Conservation (phyloP, 225 moss, liverwort and hornwort genomes). For the Polytrichum formosum region DNA sequence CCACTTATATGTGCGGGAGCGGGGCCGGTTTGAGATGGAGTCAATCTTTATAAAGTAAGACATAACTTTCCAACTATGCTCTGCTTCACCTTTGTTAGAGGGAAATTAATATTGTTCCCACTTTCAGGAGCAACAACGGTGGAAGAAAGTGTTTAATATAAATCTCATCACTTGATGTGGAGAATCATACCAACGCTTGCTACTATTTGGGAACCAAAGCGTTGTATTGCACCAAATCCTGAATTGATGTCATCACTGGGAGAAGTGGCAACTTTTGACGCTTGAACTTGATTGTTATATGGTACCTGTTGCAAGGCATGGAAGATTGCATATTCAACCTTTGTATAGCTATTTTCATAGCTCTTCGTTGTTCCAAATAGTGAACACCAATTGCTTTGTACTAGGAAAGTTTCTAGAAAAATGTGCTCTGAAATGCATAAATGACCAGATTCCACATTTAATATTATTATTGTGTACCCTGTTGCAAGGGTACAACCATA, state of each 20-base stretch:
- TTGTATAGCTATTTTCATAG: too few species aligned
- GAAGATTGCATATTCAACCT: too few species aligned
- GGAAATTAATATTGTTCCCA: too few species aligned
- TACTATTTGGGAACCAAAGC: neutral
- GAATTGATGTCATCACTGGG: neutral
- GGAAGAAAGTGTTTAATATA: too few species aligned
- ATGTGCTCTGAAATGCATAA: neutral
- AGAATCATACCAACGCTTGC: neutral
- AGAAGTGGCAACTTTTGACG: neutral
- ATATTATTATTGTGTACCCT: too few species aligned
- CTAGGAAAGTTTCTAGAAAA: neutral
- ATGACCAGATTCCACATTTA: too few species aligned
- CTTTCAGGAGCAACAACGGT: too few species aligned
- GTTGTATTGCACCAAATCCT: neutral
- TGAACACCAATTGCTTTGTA: neutral
- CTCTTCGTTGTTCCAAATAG: too few species aligned
- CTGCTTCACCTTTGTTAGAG: neutral
- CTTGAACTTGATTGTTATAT: neutral
- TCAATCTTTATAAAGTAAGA: conserved; percentile 68
- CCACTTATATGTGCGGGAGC: conserved; percentile 90
- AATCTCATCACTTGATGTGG: neutral
- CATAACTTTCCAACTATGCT: neutral
- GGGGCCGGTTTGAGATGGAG: conserved; percentile 78
- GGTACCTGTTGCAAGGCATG: neutral
- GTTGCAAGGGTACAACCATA: too few species aligned